A percentile compares a stretch with the other conserved stretches of the same genome.
These are phyloP conservation scores for Blastocrithidia nonstop DNA, from an alignment of 208 protist genomes.

Conservation along the genomic window DNA sequence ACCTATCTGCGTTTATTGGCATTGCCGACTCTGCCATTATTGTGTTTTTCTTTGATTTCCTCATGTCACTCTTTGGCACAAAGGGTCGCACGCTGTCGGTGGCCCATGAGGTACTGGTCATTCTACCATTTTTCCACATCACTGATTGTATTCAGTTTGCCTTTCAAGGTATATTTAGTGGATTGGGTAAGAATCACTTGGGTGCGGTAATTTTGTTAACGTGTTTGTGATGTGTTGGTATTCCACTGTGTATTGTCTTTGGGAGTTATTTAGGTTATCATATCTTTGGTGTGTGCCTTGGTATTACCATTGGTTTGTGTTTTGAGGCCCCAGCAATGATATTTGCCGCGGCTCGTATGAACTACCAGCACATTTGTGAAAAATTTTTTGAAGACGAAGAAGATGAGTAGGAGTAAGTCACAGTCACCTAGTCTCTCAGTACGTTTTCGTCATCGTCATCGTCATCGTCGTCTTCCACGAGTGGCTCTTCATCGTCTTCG, in stretches of 20 bases:
- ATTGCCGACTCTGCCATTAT: conserved; percentile 32
- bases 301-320: conserved; percentile 60
- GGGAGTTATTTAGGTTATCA: conserved; percentile 32
- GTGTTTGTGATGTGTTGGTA: conserved; percentile 56
- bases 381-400: conserved; percentile 42
- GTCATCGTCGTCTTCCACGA: no score
- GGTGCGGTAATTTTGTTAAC: conserved; percentile 57
- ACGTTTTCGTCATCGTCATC: no score
- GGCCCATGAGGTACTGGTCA: conserved; percentile 25
- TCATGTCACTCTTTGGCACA: conserved; percentile 63
- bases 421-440: no score
- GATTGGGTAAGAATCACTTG: conserved; percentile 58
- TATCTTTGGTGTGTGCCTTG: conserved; percentile 54
- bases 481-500: no score
- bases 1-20: conserved; percentile 16
- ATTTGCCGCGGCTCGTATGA: conserved; percentile 23
- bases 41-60: conserved; percentile 32
- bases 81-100: conserved; percentile 26
- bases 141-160: conserved; percentile 64
- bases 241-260: conserved; percentile 47
- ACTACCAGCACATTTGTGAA: conserved; percentile 52
- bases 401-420: conserved; percentile 29
- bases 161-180: conserved; percentile 80
- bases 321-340: conserved; percentile 73
- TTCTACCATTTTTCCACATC: conserved; percentile 65